phyloP scores from a whole-genome alignment of 2,329 filamentous ascomycete species.

The Sporothrix pallida region DNA sequence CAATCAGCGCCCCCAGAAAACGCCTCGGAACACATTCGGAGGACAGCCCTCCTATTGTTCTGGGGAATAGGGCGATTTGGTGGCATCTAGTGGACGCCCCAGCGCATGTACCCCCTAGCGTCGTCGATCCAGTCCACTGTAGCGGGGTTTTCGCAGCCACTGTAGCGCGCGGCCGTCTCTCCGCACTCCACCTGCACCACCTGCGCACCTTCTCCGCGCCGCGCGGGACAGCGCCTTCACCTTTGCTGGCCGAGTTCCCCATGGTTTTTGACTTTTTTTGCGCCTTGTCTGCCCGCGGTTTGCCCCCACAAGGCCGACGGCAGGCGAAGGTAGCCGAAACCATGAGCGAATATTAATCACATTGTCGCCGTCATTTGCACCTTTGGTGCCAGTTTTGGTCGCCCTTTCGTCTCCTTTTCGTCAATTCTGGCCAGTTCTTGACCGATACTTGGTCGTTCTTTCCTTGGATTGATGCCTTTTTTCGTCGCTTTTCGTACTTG shows the following conservation, averaged over 20 bases:
- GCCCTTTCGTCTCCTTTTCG: too few relatives aligned
- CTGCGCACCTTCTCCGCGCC: constrained; percentile 26
- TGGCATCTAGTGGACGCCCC: background rate
- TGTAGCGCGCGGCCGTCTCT: background rate
- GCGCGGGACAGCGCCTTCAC: constrained; percentile 1
- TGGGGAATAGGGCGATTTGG: background rate
- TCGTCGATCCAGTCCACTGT: background rate
- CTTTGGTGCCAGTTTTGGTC: too few relatives aligned
- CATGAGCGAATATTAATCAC: constrained; percentile 28
- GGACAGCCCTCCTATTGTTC: background rate
- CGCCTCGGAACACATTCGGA: background rate
- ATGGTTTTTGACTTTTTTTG: constrained; percentile 18
- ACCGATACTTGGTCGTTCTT: background rate
- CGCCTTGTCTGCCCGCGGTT: background rate
- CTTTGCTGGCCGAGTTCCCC: background rate
- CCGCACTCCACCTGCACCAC: constrained; percentile 25
- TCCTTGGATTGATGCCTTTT: background rate
- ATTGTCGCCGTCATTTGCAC: background rate
- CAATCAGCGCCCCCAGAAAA: background rate
- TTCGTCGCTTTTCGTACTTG: background rate
- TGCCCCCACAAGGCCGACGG: constrained; percentile 13
- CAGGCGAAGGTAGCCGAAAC: constrained; percentile 31
- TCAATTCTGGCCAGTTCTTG: too few relatives aligned
- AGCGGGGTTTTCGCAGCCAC: background rate
- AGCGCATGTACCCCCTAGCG: background rate